Percentiles rank a stretch among this genome's conserved stretches.
phyloP scores from a whole-genome alignment of 75 land plant species.

The Sequoiadendron giganteum region DNA sequence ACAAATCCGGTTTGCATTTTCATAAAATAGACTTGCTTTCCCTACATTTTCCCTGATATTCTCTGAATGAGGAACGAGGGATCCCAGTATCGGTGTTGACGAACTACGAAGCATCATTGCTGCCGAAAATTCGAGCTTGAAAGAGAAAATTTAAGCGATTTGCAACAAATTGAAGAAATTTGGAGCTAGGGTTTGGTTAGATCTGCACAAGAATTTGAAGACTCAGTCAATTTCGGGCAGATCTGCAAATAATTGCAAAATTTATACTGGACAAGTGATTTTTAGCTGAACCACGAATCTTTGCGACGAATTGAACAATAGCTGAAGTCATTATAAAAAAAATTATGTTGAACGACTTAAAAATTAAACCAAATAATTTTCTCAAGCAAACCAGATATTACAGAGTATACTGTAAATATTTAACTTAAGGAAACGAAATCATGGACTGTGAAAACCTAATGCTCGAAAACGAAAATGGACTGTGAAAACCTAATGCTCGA shows the following conservation, averaged over 20 bases:
- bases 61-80: conserved; percentile 23
- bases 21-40: neutral
- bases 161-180: neutral
- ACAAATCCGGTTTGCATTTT: conserved; percentile 10
- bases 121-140: neutral
- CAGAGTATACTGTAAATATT: no score
- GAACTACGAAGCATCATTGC: conserved; percentile 48
- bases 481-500: no score
- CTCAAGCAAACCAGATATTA: no score
- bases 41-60: neutral
- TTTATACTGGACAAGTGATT: neutral
- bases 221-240: no score
- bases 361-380: no score
- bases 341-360: neutral
- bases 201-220: neutral
- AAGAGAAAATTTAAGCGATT: neutral
- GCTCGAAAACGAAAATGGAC: no score
- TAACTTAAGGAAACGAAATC: no score
- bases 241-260: neutral
- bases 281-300: neutral
- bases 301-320: neutral
- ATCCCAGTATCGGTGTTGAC: conserved; percentile 37
- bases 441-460: no score
- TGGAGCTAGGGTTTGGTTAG: neutral
- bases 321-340: neutral